phyloP scores from a whole-genome alignment of 371 early-diverging fungal species.

The Apophysomyces variabilis region DNA sequence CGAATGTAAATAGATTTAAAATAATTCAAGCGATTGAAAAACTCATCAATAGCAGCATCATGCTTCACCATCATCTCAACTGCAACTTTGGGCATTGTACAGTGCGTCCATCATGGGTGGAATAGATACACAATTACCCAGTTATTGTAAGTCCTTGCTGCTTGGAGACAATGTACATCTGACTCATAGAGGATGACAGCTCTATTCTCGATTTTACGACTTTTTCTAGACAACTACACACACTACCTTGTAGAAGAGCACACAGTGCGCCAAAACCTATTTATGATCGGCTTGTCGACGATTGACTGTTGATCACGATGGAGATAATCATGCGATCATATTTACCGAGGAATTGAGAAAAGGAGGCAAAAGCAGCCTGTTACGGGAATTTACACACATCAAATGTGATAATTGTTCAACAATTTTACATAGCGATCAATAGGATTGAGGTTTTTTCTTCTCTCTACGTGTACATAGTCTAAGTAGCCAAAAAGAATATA shows the following conservation, averaged over 20 bases:
- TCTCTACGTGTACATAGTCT: no score
- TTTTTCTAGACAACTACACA: slow-evolving; percentile 61
- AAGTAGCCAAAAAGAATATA: background rate
- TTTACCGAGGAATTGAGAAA: background rate
- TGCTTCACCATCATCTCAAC: background rate
- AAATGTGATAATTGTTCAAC: no score
- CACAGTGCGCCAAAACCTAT: slow-evolving; percentile 19
- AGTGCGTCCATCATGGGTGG: background rate
- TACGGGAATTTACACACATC: no score
- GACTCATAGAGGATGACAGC: background rate
- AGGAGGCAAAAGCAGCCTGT: background rate
- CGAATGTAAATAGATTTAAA: background rate
- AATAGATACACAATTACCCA: background rate
- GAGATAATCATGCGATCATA: no score
- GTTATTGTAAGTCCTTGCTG: background rate
- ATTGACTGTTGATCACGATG: background rate
- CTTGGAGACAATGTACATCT: background rate
- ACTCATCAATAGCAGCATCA: background rate
- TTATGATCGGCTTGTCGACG: background rate
- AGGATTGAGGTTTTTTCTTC: no score
- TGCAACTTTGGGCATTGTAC: slow-evolving; percentile 7
- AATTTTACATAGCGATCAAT: no score
- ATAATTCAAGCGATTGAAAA: background rate
- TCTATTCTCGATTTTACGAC: slow-evolving; percentile 18
- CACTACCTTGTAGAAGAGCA: slow-evolving; percentile 56